A percentile compares a stretch with the other conserved stretches of the same genome.
phyloP scores from a whole-genome alignment of 176 grass and related monocot genomes.

The Puccinellia tenuiflora region DNA sequence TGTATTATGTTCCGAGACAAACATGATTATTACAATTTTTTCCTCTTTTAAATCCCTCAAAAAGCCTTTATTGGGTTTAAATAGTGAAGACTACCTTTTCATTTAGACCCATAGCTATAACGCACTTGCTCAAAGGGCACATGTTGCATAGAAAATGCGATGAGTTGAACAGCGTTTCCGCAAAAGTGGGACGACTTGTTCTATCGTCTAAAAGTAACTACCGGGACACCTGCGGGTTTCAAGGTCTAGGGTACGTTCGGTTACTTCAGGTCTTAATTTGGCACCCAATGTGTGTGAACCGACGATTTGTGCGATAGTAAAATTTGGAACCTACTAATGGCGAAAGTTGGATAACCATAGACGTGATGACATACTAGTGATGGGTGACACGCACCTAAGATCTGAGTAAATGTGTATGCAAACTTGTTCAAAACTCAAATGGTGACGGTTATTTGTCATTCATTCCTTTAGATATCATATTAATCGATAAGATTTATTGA shows the following conservation, averaged over 20 bases:
- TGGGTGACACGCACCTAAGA: background rate
- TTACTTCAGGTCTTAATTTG: background rate
- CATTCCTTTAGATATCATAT: background rate
- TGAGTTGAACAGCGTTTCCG: background rate
- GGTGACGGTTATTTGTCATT: background rate
- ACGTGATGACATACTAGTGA: background rate
- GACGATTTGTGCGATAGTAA: background rate
- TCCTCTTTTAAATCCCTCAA: background rate
- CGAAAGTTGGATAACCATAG: background rate
- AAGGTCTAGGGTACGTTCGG: background rate
- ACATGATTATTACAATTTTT: background rate
- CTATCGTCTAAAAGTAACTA: background rate
- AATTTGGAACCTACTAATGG: background rate
- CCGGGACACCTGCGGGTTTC: background rate
- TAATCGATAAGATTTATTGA: background rate
- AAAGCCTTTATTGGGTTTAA: background rate
- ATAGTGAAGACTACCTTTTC: background rate
- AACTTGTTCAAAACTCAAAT: background rate
- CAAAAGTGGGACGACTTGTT: background rate
- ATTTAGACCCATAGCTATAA: background rate
- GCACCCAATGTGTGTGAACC: background rate
- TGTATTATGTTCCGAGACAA: background rate
- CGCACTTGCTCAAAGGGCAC: background rate
- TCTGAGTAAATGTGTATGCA: background rate
- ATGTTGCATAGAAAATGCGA: background rate